phyloP scores from a whole-genome alignment of 139 green algal genomes.

The Auxenochlorella pyrenoidosa region DNA sequence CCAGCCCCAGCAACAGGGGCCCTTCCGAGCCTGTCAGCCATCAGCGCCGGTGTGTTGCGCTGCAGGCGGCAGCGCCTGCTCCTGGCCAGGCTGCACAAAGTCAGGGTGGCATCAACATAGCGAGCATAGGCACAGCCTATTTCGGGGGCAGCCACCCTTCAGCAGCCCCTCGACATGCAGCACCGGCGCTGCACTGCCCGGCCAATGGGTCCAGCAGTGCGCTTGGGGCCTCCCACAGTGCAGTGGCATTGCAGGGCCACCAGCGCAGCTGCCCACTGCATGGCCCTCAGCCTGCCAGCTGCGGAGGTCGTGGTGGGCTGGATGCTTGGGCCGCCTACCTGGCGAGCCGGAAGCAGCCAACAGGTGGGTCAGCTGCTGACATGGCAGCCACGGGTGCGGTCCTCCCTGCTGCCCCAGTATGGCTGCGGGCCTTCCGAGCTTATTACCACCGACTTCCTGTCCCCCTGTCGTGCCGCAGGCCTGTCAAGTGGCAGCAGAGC shows the following conservation, averaged over 20 bases:
- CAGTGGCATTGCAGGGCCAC: too few species aligned
- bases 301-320: background rate
- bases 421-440: too few species aligned
- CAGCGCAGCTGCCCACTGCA: background rate
- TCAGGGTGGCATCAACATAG: background rate
- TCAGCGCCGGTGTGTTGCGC: background rate
- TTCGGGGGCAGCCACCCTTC: background rate
- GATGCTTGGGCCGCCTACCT: slow-evolving; percentile 20
- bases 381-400: too few species aligned
- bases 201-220: too few species aligned
- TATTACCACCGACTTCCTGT: too few species aligned
- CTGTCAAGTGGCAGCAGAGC: background rate
- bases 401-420: too few species aligned
- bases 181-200: too few species aligned
- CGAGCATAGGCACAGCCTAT: background rate
- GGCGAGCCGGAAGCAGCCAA: background rate
- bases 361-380: background rate
- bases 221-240: too few species aligned
- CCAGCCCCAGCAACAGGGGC: background rate
- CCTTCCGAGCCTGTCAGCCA: background rate
- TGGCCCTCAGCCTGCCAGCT: background rate
- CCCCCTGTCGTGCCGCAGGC: too few species aligned
- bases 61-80: background rate
- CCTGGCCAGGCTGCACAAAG: background rate
- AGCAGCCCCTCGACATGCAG: background rate